A percentile compares a stretch with the other conserved stretches of the same genome.
Evolutionary conservation across 2,329 filamentous ascomycete species (phyloP).

Genomic region (Fusarium chuoi): DNA sequence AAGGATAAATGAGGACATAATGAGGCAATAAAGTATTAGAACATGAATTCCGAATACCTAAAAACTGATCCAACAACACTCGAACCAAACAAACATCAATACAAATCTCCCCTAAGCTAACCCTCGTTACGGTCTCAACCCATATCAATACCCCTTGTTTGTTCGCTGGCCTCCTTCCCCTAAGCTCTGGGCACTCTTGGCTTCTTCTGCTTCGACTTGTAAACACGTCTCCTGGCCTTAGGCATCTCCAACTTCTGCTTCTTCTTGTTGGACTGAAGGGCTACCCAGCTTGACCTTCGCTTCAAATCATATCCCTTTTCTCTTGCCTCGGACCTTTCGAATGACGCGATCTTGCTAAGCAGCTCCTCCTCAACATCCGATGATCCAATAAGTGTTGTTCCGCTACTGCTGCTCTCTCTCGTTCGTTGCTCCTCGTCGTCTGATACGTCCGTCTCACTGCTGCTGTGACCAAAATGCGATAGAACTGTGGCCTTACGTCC

Average conservation of each 20-base stretch:
- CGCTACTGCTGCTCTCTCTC: constrained; percentile 13
- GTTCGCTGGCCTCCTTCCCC: background rate
- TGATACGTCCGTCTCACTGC: constrained; percentile 1
- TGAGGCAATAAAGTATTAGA: background rate
- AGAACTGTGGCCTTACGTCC: background rate
- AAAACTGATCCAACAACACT: background rate
- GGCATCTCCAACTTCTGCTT: background rate
- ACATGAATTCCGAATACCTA: background rate
- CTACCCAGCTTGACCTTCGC: constrained; percentile 15
- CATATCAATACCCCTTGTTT: background rate
- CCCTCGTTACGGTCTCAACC: background rate
- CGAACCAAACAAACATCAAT: background rate
- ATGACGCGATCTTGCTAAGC: background rate
- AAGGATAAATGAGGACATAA: background rate
- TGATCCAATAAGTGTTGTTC: background rate
- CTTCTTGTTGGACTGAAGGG: background rate
- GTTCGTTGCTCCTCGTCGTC: background rate
- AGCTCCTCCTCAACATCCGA: background rate
- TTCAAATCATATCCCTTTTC: constrained; percentile 11
- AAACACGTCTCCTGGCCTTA: background rate
- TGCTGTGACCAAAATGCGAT: background rate
- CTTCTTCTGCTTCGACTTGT: background rate
- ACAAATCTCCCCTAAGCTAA: background rate
- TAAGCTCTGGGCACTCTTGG: background rate
- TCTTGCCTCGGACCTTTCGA: background rate